Percentiles rank a stretch among this genome's conserved stretches.
These are phyloP conservation scores for Phytophthora boehmeriae DNA, from an alignment of 352 stramenopile species.

Conservation along the genomic window DNA sequence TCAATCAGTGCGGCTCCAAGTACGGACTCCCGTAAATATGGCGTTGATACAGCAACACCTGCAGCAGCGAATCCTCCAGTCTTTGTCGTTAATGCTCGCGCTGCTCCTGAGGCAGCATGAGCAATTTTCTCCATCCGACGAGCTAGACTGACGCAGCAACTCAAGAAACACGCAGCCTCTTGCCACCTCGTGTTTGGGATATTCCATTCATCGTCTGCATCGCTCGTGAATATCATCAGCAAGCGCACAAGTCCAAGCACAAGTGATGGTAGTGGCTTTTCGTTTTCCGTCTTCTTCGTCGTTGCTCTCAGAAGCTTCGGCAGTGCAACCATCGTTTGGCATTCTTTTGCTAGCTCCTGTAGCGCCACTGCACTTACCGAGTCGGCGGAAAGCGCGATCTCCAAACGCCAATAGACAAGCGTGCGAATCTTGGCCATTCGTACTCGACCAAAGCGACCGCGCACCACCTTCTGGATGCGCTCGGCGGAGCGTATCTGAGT, in stretches of 20 bases:
- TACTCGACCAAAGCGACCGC: slow-evolving; percentile 60
- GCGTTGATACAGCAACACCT: slow-evolving; percentile 29
- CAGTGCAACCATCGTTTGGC: slow-evolving; percentile 54
- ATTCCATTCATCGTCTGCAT: slow-evolving; percentile 57
- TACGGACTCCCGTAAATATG: slow-evolving; percentile 40
- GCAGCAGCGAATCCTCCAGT: slow-evolving; percentile 16
- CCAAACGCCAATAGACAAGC: slow-evolving; percentile 40
- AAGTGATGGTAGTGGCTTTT: slow-evolving; percentile 44
- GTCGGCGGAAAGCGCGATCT: slow-evolving; percentile 29
- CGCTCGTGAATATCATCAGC: slow-evolving; percentile 69
- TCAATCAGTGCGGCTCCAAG: slow-evolving; percentile 51
- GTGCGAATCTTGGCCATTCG: slow-evolving; percentile 64
- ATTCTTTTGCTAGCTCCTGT: slow-evolving; percentile 63
- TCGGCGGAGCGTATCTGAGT: slow-evolving; percentile 31
- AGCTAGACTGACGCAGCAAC: slow-evolving; percentile 46
- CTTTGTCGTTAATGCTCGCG: slow-evolving; percentile 16
- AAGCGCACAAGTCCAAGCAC: slow-evolving; percentile 77
- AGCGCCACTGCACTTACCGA: slow-evolving; percentile 31
- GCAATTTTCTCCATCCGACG: slow-evolving; percentile 63
- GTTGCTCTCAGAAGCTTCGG: slow-evolving; percentile 23
- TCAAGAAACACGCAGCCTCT: slow-evolving; percentile 62
- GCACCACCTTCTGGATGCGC: slow-evolving; percentile 56
- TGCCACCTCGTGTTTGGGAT: slow-evolving; percentile 64
- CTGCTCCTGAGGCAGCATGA: slow-evolving; percentile 38
- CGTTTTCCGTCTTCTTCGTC: slow-evolving; percentile 4